A percentile compares a stretch with the other conserved stretches of the same genome.
Evolutionary conservation across 106 monocot genomes (phyloP).

Genomic region (Dendrobium huoshanense): DNA sequence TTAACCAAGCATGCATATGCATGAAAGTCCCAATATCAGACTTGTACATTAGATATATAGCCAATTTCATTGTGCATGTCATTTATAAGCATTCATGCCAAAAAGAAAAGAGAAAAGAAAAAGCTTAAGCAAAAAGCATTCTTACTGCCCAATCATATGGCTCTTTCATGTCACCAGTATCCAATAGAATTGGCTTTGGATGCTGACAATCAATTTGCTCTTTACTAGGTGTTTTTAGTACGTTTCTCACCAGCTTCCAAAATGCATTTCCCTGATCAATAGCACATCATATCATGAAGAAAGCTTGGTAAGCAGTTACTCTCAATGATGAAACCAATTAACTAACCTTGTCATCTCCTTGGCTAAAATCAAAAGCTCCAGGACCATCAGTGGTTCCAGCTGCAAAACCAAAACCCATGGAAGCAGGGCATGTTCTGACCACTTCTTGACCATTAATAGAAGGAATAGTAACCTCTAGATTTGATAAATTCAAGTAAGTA

Average conservation of each 20-base stretch:
- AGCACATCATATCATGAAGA: constrained; percentile 8
- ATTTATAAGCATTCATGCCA: not conserved
- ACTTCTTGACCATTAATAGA: constrained; percentile 24
- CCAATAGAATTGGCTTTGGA: constrained; percentile 91
- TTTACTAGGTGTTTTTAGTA: constrained; percentile 64
- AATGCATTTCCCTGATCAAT: constrained; percentile 75
- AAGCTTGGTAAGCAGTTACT: not conserved
- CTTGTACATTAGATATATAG: not conserved
- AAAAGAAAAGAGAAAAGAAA: not conserved
- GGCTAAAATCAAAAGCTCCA: constrained; percentile 89
- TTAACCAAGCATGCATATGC: not conserved
- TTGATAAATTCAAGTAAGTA: constrained; percentile 58
- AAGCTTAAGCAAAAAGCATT: constrained; percentile 6
- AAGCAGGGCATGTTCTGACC: constrained; percentile 84
- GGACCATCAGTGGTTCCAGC: constrained; percentile 98
- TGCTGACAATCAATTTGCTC: constrained; percentile 72
- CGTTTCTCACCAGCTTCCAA: constrained; percentile 74
- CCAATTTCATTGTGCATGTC: not conserved
- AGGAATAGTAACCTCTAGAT: constrained; percentile 54
- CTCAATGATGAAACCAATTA: not conserved
- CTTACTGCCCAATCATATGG: constrained; percentile 96
- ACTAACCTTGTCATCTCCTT: constrained; percentile 81
- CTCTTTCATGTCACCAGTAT: constrained; percentile 86
- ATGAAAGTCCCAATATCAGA: not conserved
- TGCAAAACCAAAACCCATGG: constrained; percentile 94